phyloP scores from a whole-genome alignment of 768 basidiomycete genomes.

The Myochromella boudieri region DNA sequence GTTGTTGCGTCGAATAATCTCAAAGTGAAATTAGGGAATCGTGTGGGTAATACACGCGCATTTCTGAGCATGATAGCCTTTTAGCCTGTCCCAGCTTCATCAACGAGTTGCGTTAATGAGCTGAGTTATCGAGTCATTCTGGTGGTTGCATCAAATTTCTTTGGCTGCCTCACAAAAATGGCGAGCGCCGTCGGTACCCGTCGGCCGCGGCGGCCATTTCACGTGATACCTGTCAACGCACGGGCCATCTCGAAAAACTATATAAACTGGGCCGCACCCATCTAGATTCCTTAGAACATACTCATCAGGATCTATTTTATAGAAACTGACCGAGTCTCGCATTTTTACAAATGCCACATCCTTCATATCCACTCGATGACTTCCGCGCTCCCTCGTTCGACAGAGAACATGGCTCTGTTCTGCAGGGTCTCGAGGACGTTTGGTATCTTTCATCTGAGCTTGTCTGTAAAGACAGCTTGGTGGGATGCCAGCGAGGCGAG shows the following conservation, averaged over 20 bases:
- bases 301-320: slow-evolving; percentile 30
- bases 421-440: slow-evolving; percentile 25
- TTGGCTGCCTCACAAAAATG: background rate
- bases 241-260: slow-evolving; percentile 16
- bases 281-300: slow-evolving; percentile 24
- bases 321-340: slow-evolving; percentile 30
- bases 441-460: slow-evolving; percentile 12
- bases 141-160: background rate
- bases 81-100: too few relatives aligned
- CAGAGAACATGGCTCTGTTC: slow-evolving; percentile 24
- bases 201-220: background rate
- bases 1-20: too few relatives aligned
- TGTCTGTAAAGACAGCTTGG: slow-evolving; percentile 11
- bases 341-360: slow-evolving; percentile 29
- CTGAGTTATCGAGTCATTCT: background rate
- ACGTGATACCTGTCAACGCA: slow-evolving; percentile 16
- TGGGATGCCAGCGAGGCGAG: slow-evolving; percentile 19
- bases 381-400: slow-evolving; percentile 23
- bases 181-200: background rate
- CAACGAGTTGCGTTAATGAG: background rate
- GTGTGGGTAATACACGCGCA: background rate
- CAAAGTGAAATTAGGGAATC: too few relatives aligned
- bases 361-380: slow-evolving; percentile 29
- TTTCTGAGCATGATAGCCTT: background rate
- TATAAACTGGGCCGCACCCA: slow-evolving; percentile 10